Percentiles rank a stretch among this genome's conserved stretches.
Evolutionary conservation across 1,284 basidiomycete species (phyloP).

Genomic region (Entoloma clypeatum): DNA sequence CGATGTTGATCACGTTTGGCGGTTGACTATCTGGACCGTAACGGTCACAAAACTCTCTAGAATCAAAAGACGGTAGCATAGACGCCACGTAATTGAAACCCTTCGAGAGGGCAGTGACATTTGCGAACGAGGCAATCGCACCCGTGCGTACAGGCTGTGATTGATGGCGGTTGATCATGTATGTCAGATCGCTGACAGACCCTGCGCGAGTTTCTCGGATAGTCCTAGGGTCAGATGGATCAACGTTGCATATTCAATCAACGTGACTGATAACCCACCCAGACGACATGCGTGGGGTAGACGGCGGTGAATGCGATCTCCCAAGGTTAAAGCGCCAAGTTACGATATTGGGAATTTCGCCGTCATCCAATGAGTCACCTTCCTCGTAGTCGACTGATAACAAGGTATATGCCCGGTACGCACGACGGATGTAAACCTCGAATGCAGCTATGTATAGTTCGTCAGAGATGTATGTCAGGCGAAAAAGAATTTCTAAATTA

Average conservation of each 20-base stretch:
- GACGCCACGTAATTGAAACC: slow-evolving; percentile 73
- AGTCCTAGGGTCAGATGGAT: too few relatives aligned
- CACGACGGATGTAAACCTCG: slow-evolving; percentile 94
- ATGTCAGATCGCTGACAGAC: slow-evolving; percentile 91
- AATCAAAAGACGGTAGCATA: slow-evolving; percentile 70
- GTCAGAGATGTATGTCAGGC: slow-evolving; percentile 2
- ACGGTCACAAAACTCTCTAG: slow-evolving; percentile 67
- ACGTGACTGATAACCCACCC: slow-evolving; percentile 45
- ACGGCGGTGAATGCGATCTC: slow-evolving; percentile 77
- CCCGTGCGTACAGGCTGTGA: slow-evolving; percentile 86
- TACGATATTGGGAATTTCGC: slow-evolving; percentile 74
- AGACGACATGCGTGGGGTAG: slow-evolving; percentile 72
- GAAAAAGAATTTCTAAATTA: slow-evolving; percentile 30
- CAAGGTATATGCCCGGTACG: slow-evolving; percentile 93
- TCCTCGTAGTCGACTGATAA: slow-evolving; percentile 93
- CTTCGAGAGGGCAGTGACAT: slow-evolving; percentile 63
- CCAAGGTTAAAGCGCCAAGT: slow-evolving; percentile 95
- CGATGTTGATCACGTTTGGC: slow-evolving; percentile 93
- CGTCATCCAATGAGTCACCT: slow-evolving; percentile 76
- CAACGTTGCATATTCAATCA: slow-evolving; percentile 4
- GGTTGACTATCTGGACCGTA: slow-evolving; percentile 71
- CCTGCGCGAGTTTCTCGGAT: slow-evolving; percentile 55
- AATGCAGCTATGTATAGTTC: slow-evolving; percentile 70
- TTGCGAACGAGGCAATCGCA: slow-evolving; percentile 86
- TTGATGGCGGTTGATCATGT: slow-evolving; percentile 80